A percentile compares a stretch with the other conserved stretches of the same genome.
These are phyloP conservation scores for Thinopyrum obtusiflorum DNA, from an alignment of 202 grass and related monocot genomes.

Conservation along the genomic window DNA sequence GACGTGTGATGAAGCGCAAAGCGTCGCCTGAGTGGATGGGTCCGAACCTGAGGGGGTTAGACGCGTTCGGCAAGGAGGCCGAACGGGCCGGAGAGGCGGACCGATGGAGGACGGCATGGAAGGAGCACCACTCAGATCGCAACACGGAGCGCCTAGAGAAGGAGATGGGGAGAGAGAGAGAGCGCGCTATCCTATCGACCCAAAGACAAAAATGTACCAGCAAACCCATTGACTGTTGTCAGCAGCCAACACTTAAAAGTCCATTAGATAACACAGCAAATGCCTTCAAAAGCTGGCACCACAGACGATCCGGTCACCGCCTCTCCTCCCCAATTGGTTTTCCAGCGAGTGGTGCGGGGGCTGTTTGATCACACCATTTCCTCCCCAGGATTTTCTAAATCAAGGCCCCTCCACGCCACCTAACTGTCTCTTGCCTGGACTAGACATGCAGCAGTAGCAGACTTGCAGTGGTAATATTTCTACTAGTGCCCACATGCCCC, in stretches of 20 bases:
- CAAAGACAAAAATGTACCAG: not conserved
- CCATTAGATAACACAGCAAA: constrained; percentile 27
- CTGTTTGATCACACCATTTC: constrained; percentile 11
- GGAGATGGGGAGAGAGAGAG: no score
- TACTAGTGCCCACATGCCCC: not conserved
- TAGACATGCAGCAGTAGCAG: not conserved
- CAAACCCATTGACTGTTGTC: constrained; percentile 16
- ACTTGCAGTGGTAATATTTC: no score
- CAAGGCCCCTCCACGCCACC: constrained; percentile 31
- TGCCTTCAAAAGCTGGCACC: constrained; percentile 31
- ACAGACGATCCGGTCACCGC: constrained; percentile 32
- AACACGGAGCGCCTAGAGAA: no score
- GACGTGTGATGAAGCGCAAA: no score
- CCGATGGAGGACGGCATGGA: no score
- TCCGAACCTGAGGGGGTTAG: no score
- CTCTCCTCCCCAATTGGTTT: constrained; percentile 5
- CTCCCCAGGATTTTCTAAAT: constrained; percentile 40
- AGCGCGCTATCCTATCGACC: no score
- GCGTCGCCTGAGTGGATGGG: no score
- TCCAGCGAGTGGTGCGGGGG: constrained; percentile 28
- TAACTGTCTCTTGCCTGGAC: constrained; percentile 30
- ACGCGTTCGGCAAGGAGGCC: no score
- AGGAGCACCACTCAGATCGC: no score
- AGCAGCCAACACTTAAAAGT: constrained; percentile 8
- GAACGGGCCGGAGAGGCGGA: no score